A percentile compares a stretch with the other conserved stretches of the same genome.
phyloP scores from a whole-genome alignment of 371 early-diverging fungal genomes.

The Syncephalis plumigaleata region DNA sequence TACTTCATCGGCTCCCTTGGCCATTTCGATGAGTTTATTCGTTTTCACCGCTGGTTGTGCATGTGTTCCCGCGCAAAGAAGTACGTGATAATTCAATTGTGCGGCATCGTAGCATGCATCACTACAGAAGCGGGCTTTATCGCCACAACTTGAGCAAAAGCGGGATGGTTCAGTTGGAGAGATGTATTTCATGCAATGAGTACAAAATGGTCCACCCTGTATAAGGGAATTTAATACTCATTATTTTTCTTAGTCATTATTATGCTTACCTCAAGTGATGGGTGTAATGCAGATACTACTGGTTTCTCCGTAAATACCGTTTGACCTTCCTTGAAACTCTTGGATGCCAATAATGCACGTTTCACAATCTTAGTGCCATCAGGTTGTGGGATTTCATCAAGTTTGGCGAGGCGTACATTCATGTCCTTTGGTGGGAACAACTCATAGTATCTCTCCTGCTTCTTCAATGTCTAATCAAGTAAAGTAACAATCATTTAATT shows the following conservation, averaged over 20 bases:
- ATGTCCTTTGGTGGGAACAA: slow-evolving; percentile 57
- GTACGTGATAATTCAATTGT: slow-evolving; percentile 37
- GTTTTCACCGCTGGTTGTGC: slow-evolving; percentile 7
- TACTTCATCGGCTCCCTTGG: slow-evolving; percentile 29
- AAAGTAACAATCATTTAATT: too few relatives aligned
- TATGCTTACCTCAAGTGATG: slow-evolving; percentile 28
- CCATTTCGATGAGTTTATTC: slow-evolving; percentile 15
- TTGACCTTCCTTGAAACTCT: slow-evolving; percentile 53
- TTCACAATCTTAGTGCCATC: slow-evolving; percentile 25
- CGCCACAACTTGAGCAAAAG: slow-evolving; percentile 31
- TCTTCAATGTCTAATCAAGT: slow-evolving; percentile 37
- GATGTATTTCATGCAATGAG: slow-evolving; percentile 41
- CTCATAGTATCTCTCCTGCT: slow-evolving; percentile 58
- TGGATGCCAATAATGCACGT: slow-evolving; percentile 44
- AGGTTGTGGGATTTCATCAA: slow-evolving; percentile 20
- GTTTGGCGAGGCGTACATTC: slow-evolving; percentile 47
- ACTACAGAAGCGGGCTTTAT: slow-evolving; percentile 42
- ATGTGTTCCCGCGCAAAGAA: slow-evolving; percentile 34
- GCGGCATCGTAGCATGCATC: slow-evolving; percentile 32
- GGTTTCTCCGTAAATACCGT: slow-evolving; percentile 55
- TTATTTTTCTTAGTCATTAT: slow-evolving; percentile 1
- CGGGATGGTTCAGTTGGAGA: slow-evolving; percentile 13
- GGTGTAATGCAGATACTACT: slow-evolving; percentile 44
- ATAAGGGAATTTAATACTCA: background rate
- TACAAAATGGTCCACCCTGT: slow-evolving; percentile 34